These are phyloP conservation scores for Eutrema heterophyllum DNA, from an alignment of 345 rosid species.

Conservation along the genomic window DNA sequence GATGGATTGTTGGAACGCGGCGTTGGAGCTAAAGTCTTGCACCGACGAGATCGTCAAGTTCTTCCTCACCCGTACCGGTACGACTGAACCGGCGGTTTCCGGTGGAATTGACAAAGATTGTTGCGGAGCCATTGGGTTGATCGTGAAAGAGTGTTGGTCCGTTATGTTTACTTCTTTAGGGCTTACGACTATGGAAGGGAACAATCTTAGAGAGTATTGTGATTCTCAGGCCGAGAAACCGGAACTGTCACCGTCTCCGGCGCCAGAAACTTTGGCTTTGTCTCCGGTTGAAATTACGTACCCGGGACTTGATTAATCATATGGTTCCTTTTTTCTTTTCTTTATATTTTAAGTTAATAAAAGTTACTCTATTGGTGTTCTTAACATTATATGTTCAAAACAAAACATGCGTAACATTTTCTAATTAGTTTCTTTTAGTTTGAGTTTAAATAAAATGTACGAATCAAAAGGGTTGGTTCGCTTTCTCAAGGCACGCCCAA, in stretches of 20 bases:
- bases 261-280: slow-evolving; percentile 7
- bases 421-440: background rate
- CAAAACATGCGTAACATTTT: background rate
- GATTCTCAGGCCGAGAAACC: slow-evolving; percentile 25
- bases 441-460: background rate
- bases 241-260: slow-evolving; percentile 19
- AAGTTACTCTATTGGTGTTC: background rate
- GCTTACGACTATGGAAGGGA: slow-evolving; percentile 56
- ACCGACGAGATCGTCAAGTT: slow-evolving; percentile 56
- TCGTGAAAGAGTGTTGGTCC: slow-evolving; percentile 69
- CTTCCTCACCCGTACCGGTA: slow-evolving; percentile 49
- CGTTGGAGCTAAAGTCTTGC: slow-evolving; percentile 62
- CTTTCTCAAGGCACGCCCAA: background rate
- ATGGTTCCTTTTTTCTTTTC: background rate
- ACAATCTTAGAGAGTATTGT: slow-evolving; percentile 58
- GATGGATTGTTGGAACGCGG: slow-evolving; percentile 63
- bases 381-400: background rate
- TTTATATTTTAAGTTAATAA: background rate
- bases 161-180: slow-evolving; percentile 70
- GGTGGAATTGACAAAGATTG: slow-evolving; percentile 46
- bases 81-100: background rate
- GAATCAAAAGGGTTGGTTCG: background rate
- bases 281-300: slow-evolving; percentile 1
- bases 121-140: slow-evolving; percentile 54
- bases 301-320: background rate